phyloP scores from a whole-genome alignment of 2,329 filamentous ascomycete species.

The Paracorniculantispora psalliotae region DNA sequence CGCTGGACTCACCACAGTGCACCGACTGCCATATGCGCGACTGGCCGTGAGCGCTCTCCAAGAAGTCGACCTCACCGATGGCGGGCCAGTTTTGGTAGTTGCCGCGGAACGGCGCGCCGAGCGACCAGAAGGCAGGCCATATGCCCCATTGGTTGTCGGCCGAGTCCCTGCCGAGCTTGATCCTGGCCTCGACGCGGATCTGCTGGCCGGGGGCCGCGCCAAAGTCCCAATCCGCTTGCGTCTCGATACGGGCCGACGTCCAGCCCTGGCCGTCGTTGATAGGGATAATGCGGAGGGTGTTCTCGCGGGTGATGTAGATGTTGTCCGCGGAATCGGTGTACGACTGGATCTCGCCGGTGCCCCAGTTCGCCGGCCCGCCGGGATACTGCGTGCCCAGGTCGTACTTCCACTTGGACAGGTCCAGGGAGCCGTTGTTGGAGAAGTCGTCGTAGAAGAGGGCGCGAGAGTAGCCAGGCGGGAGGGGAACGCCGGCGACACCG shows the following conservation, averaged over 20 bases:
- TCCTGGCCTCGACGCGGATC: constrained; percentile 34
- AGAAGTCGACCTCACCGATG: constrained; percentile 40
- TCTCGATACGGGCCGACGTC: constrained; percentile 43
- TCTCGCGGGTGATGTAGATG: constrained; percentile 31
- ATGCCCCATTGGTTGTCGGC: constrained; percentile 31
- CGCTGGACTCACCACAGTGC: constrained; percentile 35
- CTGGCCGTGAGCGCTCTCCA: constrained; percentile 39
- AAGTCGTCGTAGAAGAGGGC: constrained; percentile 28
- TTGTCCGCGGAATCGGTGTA: constrained; percentile 39
- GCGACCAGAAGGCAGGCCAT: constrained; percentile 44
- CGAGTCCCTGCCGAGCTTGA: constrained; percentile 31
- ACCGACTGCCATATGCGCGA: constrained; percentile 30
- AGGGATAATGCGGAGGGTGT: constrained; percentile 34
- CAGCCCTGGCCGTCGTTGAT: constrained; percentile 28
- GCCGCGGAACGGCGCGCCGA: constrained; percentile 34
- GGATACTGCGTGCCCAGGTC: constrained; percentile 42
- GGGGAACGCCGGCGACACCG: not conserved
- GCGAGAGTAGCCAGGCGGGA: constrained; percentile 18
- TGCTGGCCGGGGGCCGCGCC: constrained; percentile 27
- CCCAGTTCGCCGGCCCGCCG: constrained; percentile 42
- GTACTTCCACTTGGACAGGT: constrained; percentile 36
- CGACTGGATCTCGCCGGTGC: constrained; percentile 43
- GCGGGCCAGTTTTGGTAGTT: constrained; percentile 37
- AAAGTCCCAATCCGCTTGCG: constrained; percentile 30
- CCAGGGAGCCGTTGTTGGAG: constrained; percentile 23